phyloP scores from a whole-genome alignment of 306 rosid species.

The Carpinus viminea region DNA sequence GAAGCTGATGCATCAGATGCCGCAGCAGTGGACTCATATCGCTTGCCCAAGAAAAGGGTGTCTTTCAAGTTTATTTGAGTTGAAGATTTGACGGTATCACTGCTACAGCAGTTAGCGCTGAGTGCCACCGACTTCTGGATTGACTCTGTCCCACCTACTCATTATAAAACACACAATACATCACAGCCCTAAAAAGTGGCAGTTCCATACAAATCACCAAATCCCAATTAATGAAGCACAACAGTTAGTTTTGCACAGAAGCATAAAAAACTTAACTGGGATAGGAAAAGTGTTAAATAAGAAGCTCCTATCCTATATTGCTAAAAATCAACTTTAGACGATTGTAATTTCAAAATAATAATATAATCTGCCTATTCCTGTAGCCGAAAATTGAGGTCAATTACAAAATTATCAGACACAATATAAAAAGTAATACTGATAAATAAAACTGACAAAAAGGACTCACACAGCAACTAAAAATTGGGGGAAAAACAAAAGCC shows the following conservation, averaged over 20 bases:
- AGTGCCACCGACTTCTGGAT: conserved; percentile 54
- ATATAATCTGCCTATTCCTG: not conserved
- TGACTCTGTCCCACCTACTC: conserved; percentile 59
- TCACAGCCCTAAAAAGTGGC: not conserved
- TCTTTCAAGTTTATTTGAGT: conserved; percentile 33
- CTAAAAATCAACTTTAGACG: not conserved
- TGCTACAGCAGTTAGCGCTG: conserved; percentile 41
- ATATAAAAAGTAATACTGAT: not conserved
- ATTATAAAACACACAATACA: not conserved
- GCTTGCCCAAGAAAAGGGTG: conserved; percentile 41
- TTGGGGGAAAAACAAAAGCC: no score
- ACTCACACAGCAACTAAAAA: no score
- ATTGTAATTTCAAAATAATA: not conserved
- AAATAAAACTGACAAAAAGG: not conserved
- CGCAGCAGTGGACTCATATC: conserved; percentile 77
- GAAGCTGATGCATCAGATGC: conserved; percentile 65
- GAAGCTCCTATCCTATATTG: no score
- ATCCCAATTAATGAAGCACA: not conserved
- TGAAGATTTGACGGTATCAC: conserved; percentile 23
- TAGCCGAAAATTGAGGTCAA: not conserved
- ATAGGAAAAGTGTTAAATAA: not conserved
- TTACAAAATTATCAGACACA: not conserved
- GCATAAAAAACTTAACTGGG: not conserved
- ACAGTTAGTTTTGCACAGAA: not conserved
- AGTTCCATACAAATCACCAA: not conserved